phyloP scores from a whole-genome alignment of 2,329 filamentous ascomycete genomes.

The Blastomyces silverae region DNA sequence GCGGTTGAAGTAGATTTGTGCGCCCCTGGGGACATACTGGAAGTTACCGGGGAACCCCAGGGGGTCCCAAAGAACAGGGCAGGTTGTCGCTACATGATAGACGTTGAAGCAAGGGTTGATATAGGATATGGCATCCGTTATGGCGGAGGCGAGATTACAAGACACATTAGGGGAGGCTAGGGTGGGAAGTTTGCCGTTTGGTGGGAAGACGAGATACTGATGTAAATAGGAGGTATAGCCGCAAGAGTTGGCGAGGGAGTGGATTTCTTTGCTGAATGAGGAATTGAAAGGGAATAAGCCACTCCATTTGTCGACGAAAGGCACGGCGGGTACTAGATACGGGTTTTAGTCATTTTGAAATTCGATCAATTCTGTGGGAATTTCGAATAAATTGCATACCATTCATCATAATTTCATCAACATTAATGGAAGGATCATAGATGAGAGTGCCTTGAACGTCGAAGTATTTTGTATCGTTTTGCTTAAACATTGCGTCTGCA shows the following conservation, averaged over 20 bases:
- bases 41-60: conserved; percentile 62
- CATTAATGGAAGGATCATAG: conserved; percentile 61
- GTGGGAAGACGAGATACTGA: conserved; percentile 60
- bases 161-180: conserved; percentile 40
- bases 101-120: conserved; percentile 74
- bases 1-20: conserved; percentile 63
- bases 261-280: conserved; percentile 38
- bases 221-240: conserved; percentile 43
- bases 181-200: conserved; percentile 53
- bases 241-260: conserved; percentile 39
- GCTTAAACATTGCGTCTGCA: conserved; percentile 63
- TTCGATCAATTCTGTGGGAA: not conserved
- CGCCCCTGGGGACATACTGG: conserved; percentile 56
- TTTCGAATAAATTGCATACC: conserved; percentile 26
- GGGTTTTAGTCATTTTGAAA: not conserved
- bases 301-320: conserved; percentile 39
- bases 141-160: conserved; percentile 55
- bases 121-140: conserved; percentile 48
- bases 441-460: conserved; percentile 63
- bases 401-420: conserved; percentile 46
- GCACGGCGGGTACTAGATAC: conserved; percentile 32
- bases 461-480: conserved; percentile 59
- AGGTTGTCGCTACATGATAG: conserved; percentile 66
- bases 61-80: conserved; percentile 62
- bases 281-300: conserved; percentile 44